Evolutionary conservation across 208 protist species (phyloP).

Genomic region (Trypanosoma lewisi): DNA sequence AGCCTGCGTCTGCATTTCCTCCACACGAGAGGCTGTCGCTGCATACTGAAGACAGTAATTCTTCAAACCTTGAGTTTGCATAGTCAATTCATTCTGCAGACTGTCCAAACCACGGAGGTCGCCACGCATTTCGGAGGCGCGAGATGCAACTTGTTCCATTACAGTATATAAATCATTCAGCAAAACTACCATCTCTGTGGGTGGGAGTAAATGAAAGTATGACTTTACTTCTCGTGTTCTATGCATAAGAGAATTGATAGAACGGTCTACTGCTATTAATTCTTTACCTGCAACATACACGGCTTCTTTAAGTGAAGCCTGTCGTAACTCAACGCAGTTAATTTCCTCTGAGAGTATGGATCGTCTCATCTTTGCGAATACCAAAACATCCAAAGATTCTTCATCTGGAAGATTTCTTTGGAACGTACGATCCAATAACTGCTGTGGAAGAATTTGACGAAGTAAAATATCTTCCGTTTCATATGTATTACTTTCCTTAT

Average conservation of each 20-base stretch:
- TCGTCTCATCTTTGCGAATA: slow-evolving; percentile 44
- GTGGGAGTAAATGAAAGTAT: slow-evolving; percentile 82
- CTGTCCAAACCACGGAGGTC: slow-evolving; percentile 52
- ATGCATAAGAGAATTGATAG: slow-evolving; percentile 37
- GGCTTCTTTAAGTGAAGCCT: slow-evolving; percentile 41
- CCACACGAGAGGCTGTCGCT: slow-evolving; percentile 31
- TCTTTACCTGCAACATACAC: slow-evolving; percentile 57
- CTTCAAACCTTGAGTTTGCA: slow-evolving; percentile 48
- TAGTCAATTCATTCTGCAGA: slow-evolving; percentile 60
- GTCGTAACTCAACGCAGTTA: slow-evolving; percentile 50
- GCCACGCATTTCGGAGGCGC: slow-evolving; percentile 50
- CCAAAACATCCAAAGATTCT: slow-evolving; percentile 28
- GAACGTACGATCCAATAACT: slow-evolving; percentile 53
- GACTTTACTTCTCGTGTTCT: slow-evolving; percentile 41
- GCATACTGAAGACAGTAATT: slow-evolving; percentile 58
- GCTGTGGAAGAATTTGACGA: slow-evolving; percentile 49
- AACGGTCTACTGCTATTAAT: slow-evolving; percentile 39
- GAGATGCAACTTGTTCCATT: slow-evolving; percentile 72
- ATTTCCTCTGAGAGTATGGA: slow-evolving; percentile 63
- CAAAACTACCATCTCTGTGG: slow-evolving; percentile 76
- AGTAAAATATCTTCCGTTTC: slow-evolving; percentile 70
- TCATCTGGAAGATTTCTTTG: slow-evolving; percentile 31
- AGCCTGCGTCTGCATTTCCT: slow-evolving; percentile 51
- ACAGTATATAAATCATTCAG: slow-evolving; percentile 85
- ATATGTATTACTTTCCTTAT: slow-evolving; percentile 56